Evolutionary conservation across 1,139 yeast species (phyloP), one percentile per base, ranked within the genome.

Genomic region (Arxiozyma bovina): DNA sequence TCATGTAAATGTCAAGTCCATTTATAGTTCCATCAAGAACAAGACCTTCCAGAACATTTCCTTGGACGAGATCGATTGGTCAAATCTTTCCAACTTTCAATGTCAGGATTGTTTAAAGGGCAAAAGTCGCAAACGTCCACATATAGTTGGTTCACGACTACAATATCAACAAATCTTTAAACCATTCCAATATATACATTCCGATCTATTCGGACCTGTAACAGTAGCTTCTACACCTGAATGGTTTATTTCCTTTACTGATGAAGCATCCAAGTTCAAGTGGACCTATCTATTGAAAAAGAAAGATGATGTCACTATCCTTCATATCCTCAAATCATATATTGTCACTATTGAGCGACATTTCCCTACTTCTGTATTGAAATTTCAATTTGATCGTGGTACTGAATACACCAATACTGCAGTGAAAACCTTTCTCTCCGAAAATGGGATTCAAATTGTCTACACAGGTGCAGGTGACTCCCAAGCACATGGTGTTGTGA

Each of bases 401-500:
- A 42, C 50, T 12, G 59, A 55, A 50, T 58, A 50, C 44, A 56
- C 57, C 12, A 58, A 53, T 34, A 17, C 45, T 3, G 20, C 42
- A 6, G 38, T 54, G 1, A 34, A 41, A 11, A 27, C 22, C 1
- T 54, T 30, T 42, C 45, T 54, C 12, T 47, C 17, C 17, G 22
- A 50, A 11, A 41, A 52, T 34, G 61, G 60, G 22, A 57, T 57
- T 15, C 34, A 21, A 8, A 44, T 53, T 2, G 42, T 48, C 1
- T 57, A 51, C 45, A 57, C 54, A 3, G 45, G 56, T 15, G 42
- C 45, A 5, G 53, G 43, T 12, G 58, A 54, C 42, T 57, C 56
- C 8, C n/a, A 46, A 4, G 48, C 60, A n/a, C 44, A 53, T 38
- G 58, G 58, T 34, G 48, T 58, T 27, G 61, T 58, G 18, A 59